Evolutionary conservation across 1,284 basidiomycete genomes (phyloP), one percentile per base, ranked within the genome.

Genomic region (Wallemia hederae): DNA sequence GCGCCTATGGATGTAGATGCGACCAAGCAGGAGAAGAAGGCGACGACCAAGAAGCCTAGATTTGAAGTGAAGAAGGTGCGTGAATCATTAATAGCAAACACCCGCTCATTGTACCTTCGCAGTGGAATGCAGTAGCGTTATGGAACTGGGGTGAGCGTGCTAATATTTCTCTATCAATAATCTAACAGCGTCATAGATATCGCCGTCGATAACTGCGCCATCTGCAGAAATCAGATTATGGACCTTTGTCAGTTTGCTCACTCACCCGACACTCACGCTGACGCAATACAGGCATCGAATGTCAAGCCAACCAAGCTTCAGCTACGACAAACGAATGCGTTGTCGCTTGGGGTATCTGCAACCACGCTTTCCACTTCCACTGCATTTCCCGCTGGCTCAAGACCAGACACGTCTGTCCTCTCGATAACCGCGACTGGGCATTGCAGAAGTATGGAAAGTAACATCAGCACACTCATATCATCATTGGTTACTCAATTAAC

Each of bases 301-400:
- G 94, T 71, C 94, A 99, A 72, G 94, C 94, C 34, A 98, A 98
- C 72, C 94, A 97, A 71, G 86, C 91, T 9, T 92, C 88, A 24
- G 85, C 90, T 15, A 90, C 87, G 14, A 90, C 82, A 66, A 92
- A 97, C 68, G 92, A 97, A 68, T 98, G 94, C 69, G 97, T 92
- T 62, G 92, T 94, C 2, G 94, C 94, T 1, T 99, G 92, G 92
- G 92, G 92, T 63, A 91, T 92, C 62, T 99, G 92, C 72, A 99
- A 99, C 72, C 92, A 99, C 70, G 92, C 92, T 2, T 99, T 99
- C 78, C 92, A 99, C 74, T 99, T 98, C 74, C 92, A 98, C 72
- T 99, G 92, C 73, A 99, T 99, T 70, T 94, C 91, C 24, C 82
- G 94, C 60, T 99, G 94, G 94, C 78, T 99, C 66, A 99, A 98